phyloP scores from a whole-genome alignment of 1,139 yeast species.

The Geotrichum australiense region DNA sequence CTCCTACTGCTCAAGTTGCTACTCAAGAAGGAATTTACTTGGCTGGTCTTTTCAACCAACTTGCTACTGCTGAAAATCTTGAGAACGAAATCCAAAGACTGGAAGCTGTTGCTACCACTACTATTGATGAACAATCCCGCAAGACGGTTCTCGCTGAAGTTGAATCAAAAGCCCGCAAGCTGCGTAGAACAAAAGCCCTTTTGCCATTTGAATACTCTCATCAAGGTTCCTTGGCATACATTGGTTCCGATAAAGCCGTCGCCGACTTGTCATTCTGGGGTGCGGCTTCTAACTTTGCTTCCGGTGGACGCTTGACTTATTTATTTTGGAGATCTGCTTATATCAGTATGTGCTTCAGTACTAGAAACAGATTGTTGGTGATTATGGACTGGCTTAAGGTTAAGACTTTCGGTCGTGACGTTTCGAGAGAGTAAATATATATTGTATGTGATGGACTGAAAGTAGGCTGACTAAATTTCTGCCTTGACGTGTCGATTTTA shows the following conservation, averaged over 20 bases:
- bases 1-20: constrained; percentile 97
- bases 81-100: constrained; percentile 39
- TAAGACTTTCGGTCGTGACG: constrained; percentile 81
- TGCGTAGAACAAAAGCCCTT: constrained; percentile 59
- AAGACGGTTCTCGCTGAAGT: constrained; percentile 33
- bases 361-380: constrained; percentile 79
- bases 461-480: no score
- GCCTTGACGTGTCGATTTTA: no score
- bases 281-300: constrained; percentile 64
- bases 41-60: constrained; percentile 61
- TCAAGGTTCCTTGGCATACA: constrained; percentile 58
- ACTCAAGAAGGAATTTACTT: constrained; percentile 87
- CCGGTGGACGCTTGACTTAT: constrained; percentile 83
- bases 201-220: constrained; percentile 62
- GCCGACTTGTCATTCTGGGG: constrained; percentile 83
- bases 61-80: constrained; percentile 61
- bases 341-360: constrained; percentile 84
- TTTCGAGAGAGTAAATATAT: constrained; percentile 36
- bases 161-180: constrained; percentile 37
- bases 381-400: constrained; percentile 85
- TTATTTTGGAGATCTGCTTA: constrained; percentile 94
- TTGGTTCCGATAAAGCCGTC: constrained; percentile 87
- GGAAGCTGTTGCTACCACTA: constrained; percentile 38
- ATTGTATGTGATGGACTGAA: no score
- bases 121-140: constrained; percentile 30